A percentile compares a stretch with the other conserved stretches of the same genome.
Conservation (phyloP, 495 filamentous ascomycete species). For the Xylaria bambusicola region DNA sequence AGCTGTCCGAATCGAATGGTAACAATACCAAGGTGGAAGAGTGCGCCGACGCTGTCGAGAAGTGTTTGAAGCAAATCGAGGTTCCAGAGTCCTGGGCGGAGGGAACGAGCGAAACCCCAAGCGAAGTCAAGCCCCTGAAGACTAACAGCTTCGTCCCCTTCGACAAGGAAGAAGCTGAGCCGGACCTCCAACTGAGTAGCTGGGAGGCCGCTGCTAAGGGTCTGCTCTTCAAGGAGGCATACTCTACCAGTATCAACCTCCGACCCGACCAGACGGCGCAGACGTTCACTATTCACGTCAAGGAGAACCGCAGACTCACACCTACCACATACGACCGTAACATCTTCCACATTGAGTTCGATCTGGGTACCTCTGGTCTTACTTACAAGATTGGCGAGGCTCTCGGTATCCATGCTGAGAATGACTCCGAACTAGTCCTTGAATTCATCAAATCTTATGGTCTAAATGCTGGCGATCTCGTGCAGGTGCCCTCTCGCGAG, state of each 20-base stretch:
- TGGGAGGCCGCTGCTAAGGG: constrained; percentile 85
- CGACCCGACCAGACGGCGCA: constrained; percentile 84
- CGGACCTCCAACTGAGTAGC: constrained; percentile 63
- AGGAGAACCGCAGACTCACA: constrained; percentile 92
- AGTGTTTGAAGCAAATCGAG: constrained; percentile 68
- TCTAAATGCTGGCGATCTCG: constrained; percentile 76
- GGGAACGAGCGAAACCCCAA: constrained; percentile 49
- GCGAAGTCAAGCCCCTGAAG: constrained; percentile 56
- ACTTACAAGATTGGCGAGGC: constrained; percentile 97
- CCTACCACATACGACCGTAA: constrained; percentile 90
- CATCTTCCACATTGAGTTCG: constrained; percentile 99
- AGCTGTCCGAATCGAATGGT: constrained; percentile 32
- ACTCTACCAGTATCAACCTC: constrained; percentile 68
- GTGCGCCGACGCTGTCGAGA: constrained; percentile 66
- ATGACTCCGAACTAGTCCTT: constrained; percentile 73
- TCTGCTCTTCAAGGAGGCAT: constrained; percentile 93
- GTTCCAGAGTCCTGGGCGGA: constrained; percentile 78
- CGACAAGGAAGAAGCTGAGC: constrained; percentile 73
- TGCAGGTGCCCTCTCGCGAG: constrained; percentile 88
- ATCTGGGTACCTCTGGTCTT: constrained; percentile 84
- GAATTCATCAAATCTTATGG: constrained; percentile 91
- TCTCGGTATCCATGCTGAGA: constrained; percentile 95
- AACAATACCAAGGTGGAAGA: constrained; percentile 56
- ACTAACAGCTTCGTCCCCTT: constrained; percentile 81
- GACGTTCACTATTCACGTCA: constrained; percentile 84